Conservation (phyloP, 176 grass and related monocot species). For the Zea luxurians region DNA sequence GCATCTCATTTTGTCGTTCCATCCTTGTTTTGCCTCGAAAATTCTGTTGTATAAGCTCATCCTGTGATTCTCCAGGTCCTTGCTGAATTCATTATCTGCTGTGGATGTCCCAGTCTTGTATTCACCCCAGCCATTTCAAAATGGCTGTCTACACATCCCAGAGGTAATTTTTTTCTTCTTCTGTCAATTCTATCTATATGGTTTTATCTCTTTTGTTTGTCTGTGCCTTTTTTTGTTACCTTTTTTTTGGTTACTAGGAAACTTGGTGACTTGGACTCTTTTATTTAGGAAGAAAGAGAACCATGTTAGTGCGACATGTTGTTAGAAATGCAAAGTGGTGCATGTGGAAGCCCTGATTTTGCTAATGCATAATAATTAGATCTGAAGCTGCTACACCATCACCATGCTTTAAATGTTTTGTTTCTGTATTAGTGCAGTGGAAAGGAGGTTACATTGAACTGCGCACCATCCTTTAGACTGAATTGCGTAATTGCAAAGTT, state of each 20-base stretch:
- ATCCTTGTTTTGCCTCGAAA: background rate
- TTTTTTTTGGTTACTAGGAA: background rate
- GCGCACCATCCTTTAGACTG: background rate
- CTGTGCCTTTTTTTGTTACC: background rate
- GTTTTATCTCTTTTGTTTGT: background rate
- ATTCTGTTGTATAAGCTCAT: constrained; percentile 21
- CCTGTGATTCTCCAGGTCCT: constrained; percentile 48
- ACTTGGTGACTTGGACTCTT: background rate
- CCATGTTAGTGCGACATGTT: background rate
- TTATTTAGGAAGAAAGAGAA: background rate
- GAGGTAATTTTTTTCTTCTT: constrained; percentile 42
- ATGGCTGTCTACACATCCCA: constrained; percentile 69
- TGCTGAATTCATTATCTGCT: constrained; percentile 59
- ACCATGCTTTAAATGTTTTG: background rate
- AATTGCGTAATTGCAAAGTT: background rate
- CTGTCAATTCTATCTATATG: constrained; percentile 2
- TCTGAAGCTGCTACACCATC: background rate
- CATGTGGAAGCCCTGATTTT: background rate
- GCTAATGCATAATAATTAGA: background rate
- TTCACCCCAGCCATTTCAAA: constrained; percentile 71
- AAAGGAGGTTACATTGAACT: background rate
- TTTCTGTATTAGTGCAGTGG: background rate
- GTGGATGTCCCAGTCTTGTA: constrained; percentile 76
- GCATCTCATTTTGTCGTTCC: background rate
- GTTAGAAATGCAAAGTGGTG: background rate